Evolutionary conservation across 768 basidiomycete species (phyloP).

Genomic region (Boletellus emodensis): DNA sequence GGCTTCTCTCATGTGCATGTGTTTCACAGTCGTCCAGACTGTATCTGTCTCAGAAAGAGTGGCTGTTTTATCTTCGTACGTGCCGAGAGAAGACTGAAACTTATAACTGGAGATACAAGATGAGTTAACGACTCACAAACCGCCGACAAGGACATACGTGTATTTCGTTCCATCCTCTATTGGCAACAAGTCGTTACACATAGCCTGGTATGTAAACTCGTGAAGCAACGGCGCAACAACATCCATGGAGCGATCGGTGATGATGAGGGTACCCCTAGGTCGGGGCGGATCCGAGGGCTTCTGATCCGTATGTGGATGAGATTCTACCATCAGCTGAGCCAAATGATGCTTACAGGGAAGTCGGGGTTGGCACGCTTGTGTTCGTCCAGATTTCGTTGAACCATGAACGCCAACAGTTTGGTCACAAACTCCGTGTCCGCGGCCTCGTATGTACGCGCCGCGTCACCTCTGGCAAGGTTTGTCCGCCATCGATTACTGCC

Average conservation of each 20-base stretch:
- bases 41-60: constrained; percentile 81
- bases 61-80: constrained; percentile 85
- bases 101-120: constrained; percentile 60
- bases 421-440: constrained; percentile 75
- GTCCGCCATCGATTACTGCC: constrained; percentile 71
- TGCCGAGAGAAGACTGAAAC: constrained; percentile 84
- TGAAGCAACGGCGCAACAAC: constrained; percentile 85
- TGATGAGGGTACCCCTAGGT: constrained; percentile 76
- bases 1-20: constrained; percentile 98
- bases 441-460: constrained; percentile 63
- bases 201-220: constrained; percentile 99
- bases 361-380: constrained; percentile 82
- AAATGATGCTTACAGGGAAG: constrained; percentile 63
- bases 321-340: background rate
- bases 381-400: constrained; percentile 82
- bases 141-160: constrained; percentile 52
- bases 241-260: constrained; percentile 98
- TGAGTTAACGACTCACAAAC: constrained; percentile 5
- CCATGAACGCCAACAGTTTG: constrained; percentile 78
- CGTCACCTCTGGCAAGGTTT: constrained; percentile 69
- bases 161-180: constrained; percentile 86
- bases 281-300: constrained; percentile 55
- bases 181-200: constrained; percentile 91
- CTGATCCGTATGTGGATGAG: constrained; percentile 27
- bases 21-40: constrained; percentile 90